phyloP scores from a whole-genome alignment of 805 yeast genomes.

The Ogataea trehaloabstinens region DNA sequence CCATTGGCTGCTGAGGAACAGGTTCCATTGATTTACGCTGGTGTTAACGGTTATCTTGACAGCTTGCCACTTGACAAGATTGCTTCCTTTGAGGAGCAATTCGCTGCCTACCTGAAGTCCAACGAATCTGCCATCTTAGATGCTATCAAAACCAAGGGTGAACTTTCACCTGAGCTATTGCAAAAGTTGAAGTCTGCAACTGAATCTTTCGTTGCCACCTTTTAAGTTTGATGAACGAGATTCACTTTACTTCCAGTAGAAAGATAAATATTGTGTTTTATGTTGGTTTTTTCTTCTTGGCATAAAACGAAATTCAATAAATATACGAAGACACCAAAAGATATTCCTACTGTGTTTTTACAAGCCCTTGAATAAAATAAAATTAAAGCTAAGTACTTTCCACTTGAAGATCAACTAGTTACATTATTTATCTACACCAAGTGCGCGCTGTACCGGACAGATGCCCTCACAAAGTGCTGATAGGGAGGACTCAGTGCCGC shows the following conservation, averaged over 20 bases:
- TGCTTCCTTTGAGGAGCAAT: slow-evolving; percentile 87
- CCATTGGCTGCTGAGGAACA: slow-evolving; percentile 99
- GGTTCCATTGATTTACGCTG: slow-evolving; percentile 98
- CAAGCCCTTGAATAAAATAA: too few species aligned
- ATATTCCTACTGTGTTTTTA: slow-evolving; percentile 7
- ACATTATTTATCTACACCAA: background rate
- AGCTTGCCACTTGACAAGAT: slow-evolving; percentile 78
- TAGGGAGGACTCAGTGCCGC: background rate
- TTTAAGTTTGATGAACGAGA: slow-evolving; percentile 40
- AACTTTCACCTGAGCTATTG: slow-evolving; percentile 82
- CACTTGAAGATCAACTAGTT: background rate
- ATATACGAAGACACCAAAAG: slow-evolving; percentile 18
- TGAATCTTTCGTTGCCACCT: slow-evolving; percentile 89
- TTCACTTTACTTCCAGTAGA: slow-evolving; percentile 14
- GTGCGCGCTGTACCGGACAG: background rate
- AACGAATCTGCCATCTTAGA: slow-evolving; percentile 82
- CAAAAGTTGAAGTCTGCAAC: slow-evolving; percentile 87
- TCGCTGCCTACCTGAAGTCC: slow-evolving; percentile 88
- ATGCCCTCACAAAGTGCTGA: background rate
- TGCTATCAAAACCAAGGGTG: slow-evolving; percentile 86
- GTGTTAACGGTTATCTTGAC: slow-evolving; percentile 99
- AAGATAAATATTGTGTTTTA: slow-evolving; percentile 16
- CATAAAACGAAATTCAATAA: slow-evolving; percentile 15
- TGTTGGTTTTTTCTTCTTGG: slow-evolving; percentile 22
- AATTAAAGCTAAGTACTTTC: too few species aligned